Conservation (phyloP, 2,329 filamentous ascomycete species). For the Pseudopithomyces chartarum region DNA sequence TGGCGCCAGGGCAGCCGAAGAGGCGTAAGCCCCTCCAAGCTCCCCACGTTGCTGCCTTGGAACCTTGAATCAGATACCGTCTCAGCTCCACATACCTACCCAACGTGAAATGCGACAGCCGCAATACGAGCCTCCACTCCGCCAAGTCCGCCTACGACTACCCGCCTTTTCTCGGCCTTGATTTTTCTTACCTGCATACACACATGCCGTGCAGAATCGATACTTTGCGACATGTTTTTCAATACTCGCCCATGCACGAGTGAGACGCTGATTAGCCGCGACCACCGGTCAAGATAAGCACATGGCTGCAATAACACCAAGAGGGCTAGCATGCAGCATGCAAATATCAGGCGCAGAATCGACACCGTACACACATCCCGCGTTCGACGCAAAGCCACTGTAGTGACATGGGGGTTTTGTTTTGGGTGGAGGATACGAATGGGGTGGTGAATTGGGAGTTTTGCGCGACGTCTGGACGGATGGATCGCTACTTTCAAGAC, state of each 20-base stretch:
- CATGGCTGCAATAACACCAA: neutral
- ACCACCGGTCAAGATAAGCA: neutral
- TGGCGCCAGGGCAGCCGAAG: neutral
- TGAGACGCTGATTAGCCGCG: neutral
- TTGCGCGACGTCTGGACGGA: no score
- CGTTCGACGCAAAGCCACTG: no score
- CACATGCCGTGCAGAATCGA: neutral
- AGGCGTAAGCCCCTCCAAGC: neutral
- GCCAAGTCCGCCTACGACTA: neutral
- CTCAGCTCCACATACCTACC: neutral
- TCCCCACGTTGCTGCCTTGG: neutral
- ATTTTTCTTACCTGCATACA: neutral
- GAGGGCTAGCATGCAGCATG: neutral
- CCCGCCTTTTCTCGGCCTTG: neutral
- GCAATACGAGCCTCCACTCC: neutral
- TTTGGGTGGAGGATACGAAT: no score
- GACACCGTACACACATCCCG: neutral
- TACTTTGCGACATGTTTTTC: neutral
- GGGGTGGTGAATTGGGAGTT: no score
- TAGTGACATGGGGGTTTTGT: no score
- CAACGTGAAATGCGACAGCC: neutral
- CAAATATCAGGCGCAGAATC: neutral
- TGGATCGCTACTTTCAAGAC: no score
- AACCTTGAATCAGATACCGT: neutral
- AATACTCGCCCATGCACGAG: conserved; percentile 1